Percentiles rank a stretch among this genome's conserved stretches.
phyloP scores from a whole-genome alignment of 1,139 yeast species.

The Nakaseomyces nivariensis region DNA sequence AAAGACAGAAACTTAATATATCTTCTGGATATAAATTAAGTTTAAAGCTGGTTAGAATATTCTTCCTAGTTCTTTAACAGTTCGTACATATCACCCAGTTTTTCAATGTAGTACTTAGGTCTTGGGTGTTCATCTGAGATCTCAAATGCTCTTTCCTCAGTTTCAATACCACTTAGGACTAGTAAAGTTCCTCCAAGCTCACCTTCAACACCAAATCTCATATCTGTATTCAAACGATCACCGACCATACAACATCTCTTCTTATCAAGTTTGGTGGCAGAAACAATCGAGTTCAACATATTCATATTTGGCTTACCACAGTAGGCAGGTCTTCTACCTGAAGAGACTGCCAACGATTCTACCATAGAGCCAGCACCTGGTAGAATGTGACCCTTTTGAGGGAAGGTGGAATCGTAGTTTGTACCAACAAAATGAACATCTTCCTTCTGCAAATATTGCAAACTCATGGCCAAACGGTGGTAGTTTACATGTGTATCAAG shows the following conservation, averaged over 20 bases:
- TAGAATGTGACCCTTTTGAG: conserved; percentile 70
- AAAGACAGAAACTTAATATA: no score
- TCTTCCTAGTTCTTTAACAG: background rate
- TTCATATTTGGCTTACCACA: conserved; percentile 89
- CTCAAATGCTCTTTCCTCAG: conserved; percentile 46
- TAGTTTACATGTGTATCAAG: conserved; percentile 69
- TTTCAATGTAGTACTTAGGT: conserved; percentile 65
- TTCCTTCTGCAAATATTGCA: conserved; percentile 67
- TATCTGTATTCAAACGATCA: conserved; percentile 90
- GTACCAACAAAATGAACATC: conserved; percentile 78
- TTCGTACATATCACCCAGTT: conserved; percentile 59
- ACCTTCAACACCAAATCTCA: conserved; percentile 81
- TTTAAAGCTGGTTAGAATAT: no score
- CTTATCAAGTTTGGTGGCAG: conserved; percentile 48
- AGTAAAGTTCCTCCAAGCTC: conserved; percentile 70
- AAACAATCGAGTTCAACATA: conserved; percentile 85
- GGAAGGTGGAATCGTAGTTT: conserved; percentile 92
- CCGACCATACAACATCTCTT: conserved; percentile 82
- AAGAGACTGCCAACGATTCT: conserved; percentile 64
- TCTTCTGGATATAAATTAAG: no score
- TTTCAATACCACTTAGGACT: conserved; percentile 86
- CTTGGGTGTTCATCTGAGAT: conserved; percentile 34
- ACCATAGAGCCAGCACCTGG: conserved; percentile 96
- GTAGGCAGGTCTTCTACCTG: conserved; percentile 66
- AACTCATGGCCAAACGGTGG: conserved; percentile 67